Evolutionary conservation across 768 basidiomycete genomes (phyloP).

Genomic region (Steccherinum ochraceum): DNA sequence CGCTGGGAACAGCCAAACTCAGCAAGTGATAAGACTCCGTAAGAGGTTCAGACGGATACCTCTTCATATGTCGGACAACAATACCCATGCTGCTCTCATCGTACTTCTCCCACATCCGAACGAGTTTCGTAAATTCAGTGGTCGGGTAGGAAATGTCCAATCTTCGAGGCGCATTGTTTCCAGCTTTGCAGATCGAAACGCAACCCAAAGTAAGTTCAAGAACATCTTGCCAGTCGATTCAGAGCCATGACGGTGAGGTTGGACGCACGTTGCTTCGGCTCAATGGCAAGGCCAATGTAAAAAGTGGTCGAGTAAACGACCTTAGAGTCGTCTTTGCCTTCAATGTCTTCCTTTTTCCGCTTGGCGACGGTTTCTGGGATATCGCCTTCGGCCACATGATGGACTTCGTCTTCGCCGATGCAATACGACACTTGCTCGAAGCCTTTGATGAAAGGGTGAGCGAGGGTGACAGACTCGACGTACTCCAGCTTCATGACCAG

Average conservation of each 20-base stretch:
- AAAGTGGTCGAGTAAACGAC: conserved; percentile 95
- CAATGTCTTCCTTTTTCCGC: conserved; percentile 73
- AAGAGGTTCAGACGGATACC: conserved; percentile 37
- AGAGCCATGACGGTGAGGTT: conserved; percentile 1
- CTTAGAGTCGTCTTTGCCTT: conserved; percentile 67
- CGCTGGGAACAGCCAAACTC: conserved; percentile 36
- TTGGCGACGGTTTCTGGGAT: conserved; percentile 64
- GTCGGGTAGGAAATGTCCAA: conserved; percentile 98
- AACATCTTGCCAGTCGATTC: conserved; percentile 6
- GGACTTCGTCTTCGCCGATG: conserved; percentile 80
- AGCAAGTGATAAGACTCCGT: not conserved
- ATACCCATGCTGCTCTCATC: conserved; percentile 92
- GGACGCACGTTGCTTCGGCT: conserved; percentile 80
- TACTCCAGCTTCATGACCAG: conserved; percentile 98
- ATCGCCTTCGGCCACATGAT: conserved; percentile 83
- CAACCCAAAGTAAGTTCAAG: conserved; percentile 5
- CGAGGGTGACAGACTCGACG: conserved; percentile 84
- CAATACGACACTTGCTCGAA: conserved; percentile 87
- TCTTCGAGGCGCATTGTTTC: conserved; percentile 68
- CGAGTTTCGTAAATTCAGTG: conserved; percentile 88
- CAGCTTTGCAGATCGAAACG: conserved; percentile 47
- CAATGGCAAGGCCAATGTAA: conserved; percentile 91
- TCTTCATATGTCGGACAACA: conserved; percentile 87
- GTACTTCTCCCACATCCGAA: conserved; percentile 94
- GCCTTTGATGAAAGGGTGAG: conserved; percentile 93